These are phyloP conservation scores for Penicillium paradoxum DNA, from an alignment of 495 filamentous ascomycete genomes.

Conservation along the genomic window DNA sequence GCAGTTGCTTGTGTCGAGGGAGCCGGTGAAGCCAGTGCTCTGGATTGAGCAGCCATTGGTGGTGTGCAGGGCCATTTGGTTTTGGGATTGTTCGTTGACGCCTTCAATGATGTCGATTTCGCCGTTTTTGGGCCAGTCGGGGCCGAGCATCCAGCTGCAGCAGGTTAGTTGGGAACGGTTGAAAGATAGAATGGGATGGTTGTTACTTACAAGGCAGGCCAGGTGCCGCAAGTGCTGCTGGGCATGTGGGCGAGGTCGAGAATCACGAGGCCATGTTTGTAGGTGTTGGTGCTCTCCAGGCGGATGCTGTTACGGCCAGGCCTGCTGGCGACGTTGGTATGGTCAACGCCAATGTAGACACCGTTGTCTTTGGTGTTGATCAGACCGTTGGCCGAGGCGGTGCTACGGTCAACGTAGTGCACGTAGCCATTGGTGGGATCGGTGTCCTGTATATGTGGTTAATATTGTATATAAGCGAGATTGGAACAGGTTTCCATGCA, in stretches of 20 bases:
- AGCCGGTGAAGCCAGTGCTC: slow-evolving; percentile 40
- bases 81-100: slow-evolving; percentile 50
- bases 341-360: slow-evolving; percentile 44
- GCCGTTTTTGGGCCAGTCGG: slow-evolving; percentile 62
- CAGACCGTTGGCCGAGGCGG: slow-evolving; percentile 49
- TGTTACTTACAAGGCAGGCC: slow-evolving; percentile 58
- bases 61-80: slow-evolving; percentile 66
- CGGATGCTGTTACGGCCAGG: slow-evolving; percentile 56
- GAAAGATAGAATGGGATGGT: neutral
- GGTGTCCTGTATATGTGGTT: slow-evolving; percentile 14
- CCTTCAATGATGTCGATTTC: slow-evolving; percentile 75
- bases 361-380: slow-evolving; percentile 41
- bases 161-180: slow-evolving; percentile 2
- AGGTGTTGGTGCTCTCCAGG: slow-evolving; percentile 49
- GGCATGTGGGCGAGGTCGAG: slow-evolving; percentile 58
- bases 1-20: slow-evolving; percentile 45
- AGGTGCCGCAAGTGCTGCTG: slow-evolving; percentile 48
- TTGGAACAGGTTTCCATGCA: slow-evolving; percentile 17
- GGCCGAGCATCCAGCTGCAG: slow-evolving; percentile 47
- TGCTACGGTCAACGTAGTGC: slow-evolving; percentile 48
- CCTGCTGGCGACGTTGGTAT: slow-evolving; percentile 30
- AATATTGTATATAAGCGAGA: slow-evolving; percentile 23
- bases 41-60: slow-evolving; percentile 52
- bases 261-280: slow-evolving; percentile 52
- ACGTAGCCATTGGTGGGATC: slow-evolving; percentile 73